Base-by-base conservation (phyloP, 306 rosid species). In the Castanospermum australe region DNA sequence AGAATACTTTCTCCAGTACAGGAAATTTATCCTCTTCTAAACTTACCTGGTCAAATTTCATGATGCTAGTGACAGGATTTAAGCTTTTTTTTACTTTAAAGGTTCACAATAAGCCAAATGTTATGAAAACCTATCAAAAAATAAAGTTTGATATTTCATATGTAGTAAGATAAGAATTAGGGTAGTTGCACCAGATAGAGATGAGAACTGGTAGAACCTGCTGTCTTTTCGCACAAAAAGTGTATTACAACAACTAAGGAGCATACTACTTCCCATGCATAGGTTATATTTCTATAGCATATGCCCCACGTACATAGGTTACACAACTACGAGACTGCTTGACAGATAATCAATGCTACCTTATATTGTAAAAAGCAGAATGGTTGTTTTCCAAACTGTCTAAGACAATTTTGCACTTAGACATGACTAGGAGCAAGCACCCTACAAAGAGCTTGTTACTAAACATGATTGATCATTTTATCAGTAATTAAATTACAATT, bases 1-100 rank as follows among this genome's bases (percentile, higher is more conserved):
- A 66, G 33, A 55, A 66, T 22, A 63, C 66, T 15, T 64, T 76
- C 6, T 30, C 64, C 48, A 48, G 54, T 76, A 71, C 76, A 64
- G 32, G 3, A 64, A 45, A 48, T 14, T 63, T 76, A 63, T 25
- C 35, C 28, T 18, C 38, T 4, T 32, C 17, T 2, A 39, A 50
- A 47, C 63, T 1, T 71, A 52, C 6, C 32, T 47, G 38, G 32
- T 20, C 30, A 32, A 65, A 33, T 32, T 21, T 62, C 69, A 52
- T 25, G 5, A 25, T 44, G 8, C 28, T 25, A 28, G 45, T 39
- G 24, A 9, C 13, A 44, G 24, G 73, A 24, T 14, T 44, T 67
- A 42, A 44, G 15, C 14, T 25, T 44, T 15, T 44, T 15, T 44
- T 66, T 22, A 65, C 42, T 21, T 21, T 12, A 9, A 6, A 41